Evolutionary conservation across 352 stramenopile species (phyloP).

Genomic region (Pythium biforme): DNA sequence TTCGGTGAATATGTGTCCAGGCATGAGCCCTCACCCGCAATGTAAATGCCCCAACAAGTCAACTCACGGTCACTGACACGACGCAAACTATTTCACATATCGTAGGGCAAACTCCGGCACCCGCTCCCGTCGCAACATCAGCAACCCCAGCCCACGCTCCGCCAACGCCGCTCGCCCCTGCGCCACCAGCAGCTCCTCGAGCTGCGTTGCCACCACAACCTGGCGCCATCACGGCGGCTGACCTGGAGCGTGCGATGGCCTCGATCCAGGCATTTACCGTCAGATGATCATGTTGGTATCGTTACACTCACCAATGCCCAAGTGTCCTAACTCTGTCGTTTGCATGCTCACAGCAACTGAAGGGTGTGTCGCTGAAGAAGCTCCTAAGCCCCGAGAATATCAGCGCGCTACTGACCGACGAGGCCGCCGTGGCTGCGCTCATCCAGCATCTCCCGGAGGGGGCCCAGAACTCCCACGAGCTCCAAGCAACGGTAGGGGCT

Average conservation of each 20-base stretch:
- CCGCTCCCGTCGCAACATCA: constrained; percentile 13
- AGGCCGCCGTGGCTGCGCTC: constrained; percentile 49
- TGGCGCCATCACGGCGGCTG: constrained; percentile 60
- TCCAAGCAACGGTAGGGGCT: constrained; percentile 57
- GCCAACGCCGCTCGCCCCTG: constrained; percentile 5
- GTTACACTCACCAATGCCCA: too few species aligned
- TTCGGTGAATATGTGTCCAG: background rate
- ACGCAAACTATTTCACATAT: background rate
- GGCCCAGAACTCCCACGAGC: constrained; percentile 69
- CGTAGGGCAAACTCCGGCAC: background rate
- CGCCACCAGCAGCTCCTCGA: constrained; percentile 5
- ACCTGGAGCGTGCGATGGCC: constrained; percentile 86
- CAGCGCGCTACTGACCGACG: constrained; percentile 61
- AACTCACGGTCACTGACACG: background rate
- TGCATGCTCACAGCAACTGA: constrained; percentile 32
- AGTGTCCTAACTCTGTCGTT: too few species aligned
- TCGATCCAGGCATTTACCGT: constrained; percentile 69
- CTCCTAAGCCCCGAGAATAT: constrained; percentile 62
- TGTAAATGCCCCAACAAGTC: too few species aligned
- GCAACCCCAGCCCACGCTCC: background rate
- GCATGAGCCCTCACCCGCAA: too few species aligned
- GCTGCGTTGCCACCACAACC: constrained; percentile 1
- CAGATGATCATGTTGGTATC: too few species aligned
- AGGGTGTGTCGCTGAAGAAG: constrained; percentile 59
- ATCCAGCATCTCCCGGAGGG: constrained; percentile 77